These are phyloP conservation scores for Rhizophagus clarus DNA, from an alignment of 192 early-diverging fungal species.

Conservation along the genomic window DNA sequence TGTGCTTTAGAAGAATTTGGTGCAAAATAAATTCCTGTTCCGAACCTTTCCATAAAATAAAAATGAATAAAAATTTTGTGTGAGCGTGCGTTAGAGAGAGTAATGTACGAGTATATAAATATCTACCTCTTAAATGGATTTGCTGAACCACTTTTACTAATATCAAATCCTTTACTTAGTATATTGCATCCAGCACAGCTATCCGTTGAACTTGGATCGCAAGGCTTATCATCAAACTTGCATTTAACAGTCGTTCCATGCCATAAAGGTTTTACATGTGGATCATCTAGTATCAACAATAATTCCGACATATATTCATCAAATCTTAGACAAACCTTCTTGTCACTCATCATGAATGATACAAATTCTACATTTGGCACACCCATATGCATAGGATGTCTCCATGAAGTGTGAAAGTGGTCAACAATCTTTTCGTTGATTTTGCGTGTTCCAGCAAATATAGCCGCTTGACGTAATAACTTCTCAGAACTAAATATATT, in stretches of 20 bases:
- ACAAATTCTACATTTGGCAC: conserved; percentile 27
- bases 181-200: conserved; percentile 34
- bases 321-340: conserved; percentile 18
- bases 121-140: conserved; percentile 23
- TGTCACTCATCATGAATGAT: conserved; percentile 30
- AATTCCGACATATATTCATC: conserved; percentile 31
- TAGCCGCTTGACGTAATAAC: conserved; percentile 29
- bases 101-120: too few species aligned
- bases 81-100: too few species aligned
- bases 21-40: conserved; percentile 34
- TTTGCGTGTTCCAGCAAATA: conserved; percentile 30
- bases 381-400: conserved; percentile 30
- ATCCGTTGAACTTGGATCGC: conserved; percentile 20
- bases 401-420: conserved; percentile 28
- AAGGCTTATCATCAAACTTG: conserved; percentile 10
- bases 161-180: conserved; percentile 30
- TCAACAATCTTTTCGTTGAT: conserved; percentile 30
- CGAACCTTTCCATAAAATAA: conserved; percentile 21
- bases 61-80: neutral
- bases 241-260: conserved; percentile 33
- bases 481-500: conserved; percentile 26
- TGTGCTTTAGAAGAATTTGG: conserved; percentile 37
- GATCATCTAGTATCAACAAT: conserved; percentile 3
- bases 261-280: conserved; percentile 34
- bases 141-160: conserved; percentile 27